Conservation (phyloP, 345 rosid species). For the Cardamine occulta region DNA sequence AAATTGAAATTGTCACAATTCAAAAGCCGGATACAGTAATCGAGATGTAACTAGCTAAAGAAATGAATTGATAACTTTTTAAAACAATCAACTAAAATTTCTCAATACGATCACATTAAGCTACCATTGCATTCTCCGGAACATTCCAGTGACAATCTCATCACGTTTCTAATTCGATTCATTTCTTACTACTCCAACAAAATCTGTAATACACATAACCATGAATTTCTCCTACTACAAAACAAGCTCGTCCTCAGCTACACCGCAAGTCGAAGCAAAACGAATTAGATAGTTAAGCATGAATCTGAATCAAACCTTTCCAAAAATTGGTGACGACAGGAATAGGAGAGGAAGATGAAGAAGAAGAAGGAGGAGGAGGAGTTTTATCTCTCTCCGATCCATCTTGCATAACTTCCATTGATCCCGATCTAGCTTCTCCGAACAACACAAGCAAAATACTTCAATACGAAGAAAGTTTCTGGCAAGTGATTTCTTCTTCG, state of each 20-base stretch:
- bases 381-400: conserved; percentile 81
- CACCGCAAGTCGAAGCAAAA: conserved; percentile 8
- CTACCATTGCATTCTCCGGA: conserved; percentile 25
- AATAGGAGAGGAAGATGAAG: conserved; percentile 68
- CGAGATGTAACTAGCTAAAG: not conserved
- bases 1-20: not conserved
- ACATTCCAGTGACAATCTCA: conserved; percentile 16
- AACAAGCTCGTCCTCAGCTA: conserved; percentile 16
- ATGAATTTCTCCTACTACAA: conserved; percentile 16
- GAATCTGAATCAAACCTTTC: conserved; percentile 65
- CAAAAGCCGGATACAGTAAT: not conserved
- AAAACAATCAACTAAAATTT: conserved; percentile 13
- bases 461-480: conserved; percentile 26
- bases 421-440: conserved; percentile 39
- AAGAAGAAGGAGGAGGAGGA: conserved; percentile 57
- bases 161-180: conserved; percentile 18
- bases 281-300: not conserved
- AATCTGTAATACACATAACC: conserved; percentile 18
- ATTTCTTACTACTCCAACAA: conserved; percentile 18
- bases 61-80: not conserved
- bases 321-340: conserved; percentile 82
- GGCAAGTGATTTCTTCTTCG: conserved; percentile 28
- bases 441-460: conserved; percentile 25
- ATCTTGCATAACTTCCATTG: conserved; percentile 73
- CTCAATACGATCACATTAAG: conserved; percentile 29